These are phyloP conservation scores for Candida corydali DNA, from an alignment of 805 yeast genomes.

Conservation along the genomic window DNA sequence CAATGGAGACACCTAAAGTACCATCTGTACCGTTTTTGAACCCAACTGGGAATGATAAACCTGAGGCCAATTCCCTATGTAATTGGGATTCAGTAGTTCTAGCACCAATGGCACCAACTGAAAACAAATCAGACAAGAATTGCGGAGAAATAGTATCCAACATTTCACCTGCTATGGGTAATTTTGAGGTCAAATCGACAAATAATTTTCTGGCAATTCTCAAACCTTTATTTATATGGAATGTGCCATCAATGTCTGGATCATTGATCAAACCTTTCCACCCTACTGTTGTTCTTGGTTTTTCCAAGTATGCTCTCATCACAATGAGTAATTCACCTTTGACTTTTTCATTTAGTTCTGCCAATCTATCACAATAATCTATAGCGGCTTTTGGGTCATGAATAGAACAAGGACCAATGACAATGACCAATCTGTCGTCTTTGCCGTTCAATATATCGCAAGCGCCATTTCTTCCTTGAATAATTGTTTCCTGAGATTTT, in stretches of 20 bases:
- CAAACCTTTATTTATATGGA: constrained; percentile 92
- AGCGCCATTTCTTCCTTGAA: constrained; percentile 73
- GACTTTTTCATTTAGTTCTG: constrained; percentile 54
- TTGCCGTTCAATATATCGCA: constrained; percentile 69
- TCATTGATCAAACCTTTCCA: constrained; percentile 98
- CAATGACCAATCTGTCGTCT: constrained; percentile 83
- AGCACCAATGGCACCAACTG: constrained; percentile 98
- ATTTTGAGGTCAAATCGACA: constrained; percentile 70
- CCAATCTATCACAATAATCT: constrained; percentile 74
- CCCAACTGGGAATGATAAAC: constrained; percentile 95
- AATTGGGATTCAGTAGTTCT: constrained; percentile 98
- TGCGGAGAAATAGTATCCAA: constrained; percentile 97
- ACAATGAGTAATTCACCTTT: constrained; percentile 76
- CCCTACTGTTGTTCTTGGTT: constrained; percentile 98
- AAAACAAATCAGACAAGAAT: constrained; percentile 86
- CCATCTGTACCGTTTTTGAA: constrained; percentile 99
- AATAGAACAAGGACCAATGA: constrained; percentile 96
- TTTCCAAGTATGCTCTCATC: constrained; percentile 97
- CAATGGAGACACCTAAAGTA: constrained; percentile 87
- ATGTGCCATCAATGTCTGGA: constrained; percentile 91
- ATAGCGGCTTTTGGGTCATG: constrained; percentile 92
- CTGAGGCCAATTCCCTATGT: constrained; percentile 96
- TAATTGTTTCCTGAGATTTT: constrained; percentile 56
- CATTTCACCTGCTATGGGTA: constrained; percentile 97
- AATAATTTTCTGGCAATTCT: constrained; percentile 85